Evolutionary conservation across 257 asterid species (phyloP).

Genomic region (Euphrasia confusa): DNA sequence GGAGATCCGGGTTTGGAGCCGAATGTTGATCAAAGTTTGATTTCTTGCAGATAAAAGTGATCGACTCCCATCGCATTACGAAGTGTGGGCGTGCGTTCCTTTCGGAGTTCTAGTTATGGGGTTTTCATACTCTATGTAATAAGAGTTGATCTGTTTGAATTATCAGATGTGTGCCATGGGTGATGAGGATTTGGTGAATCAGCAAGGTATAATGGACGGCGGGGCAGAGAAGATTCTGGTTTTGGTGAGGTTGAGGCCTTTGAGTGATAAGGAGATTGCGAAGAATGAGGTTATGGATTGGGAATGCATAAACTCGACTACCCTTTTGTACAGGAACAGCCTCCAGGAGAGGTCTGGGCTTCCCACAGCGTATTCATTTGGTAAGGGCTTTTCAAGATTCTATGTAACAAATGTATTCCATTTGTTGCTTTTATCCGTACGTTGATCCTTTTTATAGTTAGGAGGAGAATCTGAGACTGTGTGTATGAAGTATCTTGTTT

Average conservation of each 20-base stretch:
- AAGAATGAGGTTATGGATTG: constrained; percentile 87
- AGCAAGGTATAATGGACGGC: constrained; percentile 53
- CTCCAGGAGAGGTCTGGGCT: constrained; percentile 96
- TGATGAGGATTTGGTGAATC: constrained; percentile 62
- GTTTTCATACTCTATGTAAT: constrained; percentile 16
- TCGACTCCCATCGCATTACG: constrained; percentile 24
- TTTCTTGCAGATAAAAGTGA: constrained; percentile 50
- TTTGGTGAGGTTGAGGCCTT: constrained; percentile 91
- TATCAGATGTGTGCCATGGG: constrained; percentile 82
- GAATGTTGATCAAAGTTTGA: constrained; percentile 52
- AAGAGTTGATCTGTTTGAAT: constrained; percentile 32
- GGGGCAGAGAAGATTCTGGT: constrained; percentile 86
- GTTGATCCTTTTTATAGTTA: constrained; percentile 14
- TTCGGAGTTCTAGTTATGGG: constrained; percentile 19
- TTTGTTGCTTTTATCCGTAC: constrained; percentile 6
- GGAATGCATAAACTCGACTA: constrained; percentile 94
- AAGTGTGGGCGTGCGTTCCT: not conserved
- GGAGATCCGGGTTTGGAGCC: constrained; percentile 32
- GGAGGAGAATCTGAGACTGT: constrained; percentile 8
- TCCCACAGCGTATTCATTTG: constrained; percentile 86
- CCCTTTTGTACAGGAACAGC: constrained; percentile 92
- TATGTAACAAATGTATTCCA: not conserved
- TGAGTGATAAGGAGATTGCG: constrained; percentile 82
- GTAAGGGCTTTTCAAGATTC: constrained; percentile 36
- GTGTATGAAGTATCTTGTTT: not conserved